phyloP scores from a whole-genome alignment of 1,139 yeast genomes.

The Kodamaea suecica region DNA sequence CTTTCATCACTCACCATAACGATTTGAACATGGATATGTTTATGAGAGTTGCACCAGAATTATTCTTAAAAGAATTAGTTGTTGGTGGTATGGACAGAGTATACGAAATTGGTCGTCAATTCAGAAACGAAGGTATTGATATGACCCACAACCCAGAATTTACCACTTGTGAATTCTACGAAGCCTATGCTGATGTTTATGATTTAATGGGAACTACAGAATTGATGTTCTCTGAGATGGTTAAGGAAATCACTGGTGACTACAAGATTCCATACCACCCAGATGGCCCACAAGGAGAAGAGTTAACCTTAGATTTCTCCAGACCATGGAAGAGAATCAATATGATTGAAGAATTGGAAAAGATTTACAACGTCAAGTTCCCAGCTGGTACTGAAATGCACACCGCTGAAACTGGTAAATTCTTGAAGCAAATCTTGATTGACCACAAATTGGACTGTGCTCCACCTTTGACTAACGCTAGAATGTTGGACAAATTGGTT shows the following conservation, averaged over 20 bases:
- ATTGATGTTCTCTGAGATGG: slow-evolving; percentile 93
- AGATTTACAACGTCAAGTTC: slow-evolving; percentile 80
- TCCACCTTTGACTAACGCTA: slow-evolving; percentile 96
- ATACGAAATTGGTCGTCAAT: slow-evolving; percentile 98
- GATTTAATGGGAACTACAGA: slow-evolving; percentile 98
- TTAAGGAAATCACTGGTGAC: slow-evolving; percentile 87
- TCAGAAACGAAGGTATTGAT: slow-evolving; percentile 98
- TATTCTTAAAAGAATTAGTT: slow-evolving; percentile 91
- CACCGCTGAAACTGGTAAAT: slow-evolving; percentile 88
- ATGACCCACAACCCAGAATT: slow-evolving; percentile 98
- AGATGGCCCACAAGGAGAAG: slow-evolving; percentile 80
- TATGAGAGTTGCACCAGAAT: slow-evolving; percentile 98
- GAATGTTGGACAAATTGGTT: slow-evolving; percentile 97
- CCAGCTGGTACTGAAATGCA: slow-evolving; percentile 95
- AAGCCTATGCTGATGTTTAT: slow-evolving; percentile 90
- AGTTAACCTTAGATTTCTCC: slow-evolving; percentile 76
- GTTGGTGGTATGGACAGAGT: slow-evolving; percentile 99
- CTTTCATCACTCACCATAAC: slow-evolving; percentile 94
- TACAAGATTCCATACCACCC: slow-evolving; percentile 88
- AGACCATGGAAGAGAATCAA: slow-evolving; percentile 99
- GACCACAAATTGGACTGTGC: slow-evolving; percentile 87
- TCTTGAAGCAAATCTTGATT: slow-evolving; percentile 75
- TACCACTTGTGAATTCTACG: slow-evolving; percentile 96
- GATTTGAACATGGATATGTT: slow-evolving; percentile 94
- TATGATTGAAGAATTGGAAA: slow-evolving; percentile 95